Evolutionary conservation across 1,139 yeast genomes (phyloP).

Genomic region (Meyerozyma sp.): DNA sequence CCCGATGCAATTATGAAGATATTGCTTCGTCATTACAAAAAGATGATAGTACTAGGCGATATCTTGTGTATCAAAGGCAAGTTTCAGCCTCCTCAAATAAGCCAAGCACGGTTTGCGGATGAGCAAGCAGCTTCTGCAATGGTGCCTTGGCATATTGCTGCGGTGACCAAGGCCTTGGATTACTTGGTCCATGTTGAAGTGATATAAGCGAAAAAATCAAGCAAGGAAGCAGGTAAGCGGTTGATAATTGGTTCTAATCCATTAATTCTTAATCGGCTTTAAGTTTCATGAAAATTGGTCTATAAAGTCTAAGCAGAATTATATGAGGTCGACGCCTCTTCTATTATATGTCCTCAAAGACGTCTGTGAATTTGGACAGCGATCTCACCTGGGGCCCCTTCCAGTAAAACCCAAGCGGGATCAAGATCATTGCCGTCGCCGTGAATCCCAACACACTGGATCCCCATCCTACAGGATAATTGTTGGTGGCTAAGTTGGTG

Average conservation of each 20-base stretch:
- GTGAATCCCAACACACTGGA: slow-evolving; percentile 44
- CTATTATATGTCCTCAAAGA: too few species aligned
- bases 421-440: slow-evolving; percentile 33
- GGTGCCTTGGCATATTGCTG: slow-evolving; percentile 82
- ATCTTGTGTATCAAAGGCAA: slow-evolving; percentile 30
- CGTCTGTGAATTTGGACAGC: slow-evolving; percentile 28
- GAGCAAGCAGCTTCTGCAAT: slow-evolving; percentile 12
- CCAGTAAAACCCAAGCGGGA: slow-evolving; percentile 43
- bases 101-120: slow-evolving; percentile 3
- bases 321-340: too few species aligned
- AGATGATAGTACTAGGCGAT: slow-evolving; percentile 50
- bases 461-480: slow-evolving; percentile 56
- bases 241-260: too few species aligned
- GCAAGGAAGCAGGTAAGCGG: background rate
- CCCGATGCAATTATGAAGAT: slow-evolving; percentile 52
- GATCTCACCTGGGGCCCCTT: slow-evolving; percentile 48
- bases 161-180: slow-evolving; percentile 63
- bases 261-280: background rate
- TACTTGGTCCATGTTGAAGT: slow-evolving; percentile 40
- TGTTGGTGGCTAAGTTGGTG: slow-evolving; percentile 34
- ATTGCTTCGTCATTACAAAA: slow-evolving; percentile 62
- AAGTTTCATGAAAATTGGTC: background rate
- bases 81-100: slow-evolving; percentile 10
- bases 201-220: background rate
- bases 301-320: too few species aligned